These are phyloP conservation scores for Bolboschoenoplectus hybrid DNA, from an alignment of 202 grass and related monocot species.

Conservation along the genomic window DNA sequence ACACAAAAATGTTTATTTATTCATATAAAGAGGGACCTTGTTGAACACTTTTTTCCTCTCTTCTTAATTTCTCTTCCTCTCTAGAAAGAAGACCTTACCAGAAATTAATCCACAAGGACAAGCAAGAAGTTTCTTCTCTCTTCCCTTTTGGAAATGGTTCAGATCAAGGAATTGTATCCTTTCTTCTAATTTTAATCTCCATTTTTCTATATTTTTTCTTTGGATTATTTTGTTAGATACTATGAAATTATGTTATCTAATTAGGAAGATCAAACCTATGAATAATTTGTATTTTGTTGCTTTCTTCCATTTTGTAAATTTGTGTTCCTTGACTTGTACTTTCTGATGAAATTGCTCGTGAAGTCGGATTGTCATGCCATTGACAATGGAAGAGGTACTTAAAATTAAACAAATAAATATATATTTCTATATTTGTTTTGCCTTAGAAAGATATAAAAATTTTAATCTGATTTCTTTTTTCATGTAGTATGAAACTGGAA, in stretches of 20 bases:
- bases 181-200: neutral
- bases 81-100: neutral
- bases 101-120: neutral
- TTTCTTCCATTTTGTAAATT: conserved; percentile 7
- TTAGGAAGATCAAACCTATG: conserved; percentile 1
- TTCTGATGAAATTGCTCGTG: conserved; percentile 16
- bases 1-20: conserved; percentile 19
- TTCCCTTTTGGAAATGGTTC: conserved; percentile 62
- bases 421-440: neutral
- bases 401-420: neutral
- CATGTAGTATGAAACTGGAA: conserved; percentile 72
- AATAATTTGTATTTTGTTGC: neutral
- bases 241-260: conserved; percentile 1
- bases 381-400: conserved; percentile 89
- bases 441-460: neutral
- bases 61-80: conserved; percentile 16
- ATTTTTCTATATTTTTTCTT: conserved; percentile 1
- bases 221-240: neutral
- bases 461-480: conserved; percentile 5
- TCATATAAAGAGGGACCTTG: neutral
- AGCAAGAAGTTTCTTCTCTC: neutral
- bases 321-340: conserved; percentile 52
- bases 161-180: conserved; percentile 99
- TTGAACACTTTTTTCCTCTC: conserved; percentile 21
- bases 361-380: conserved; percentile 89